Percentiles rank a stretch among this genome's conserved stretches.
These are phyloP conservation scores for Pseudozyma pruni DNA, from an alignment of 1,284 basidiomycete genomes.

Conservation along the genomic window DNA sequence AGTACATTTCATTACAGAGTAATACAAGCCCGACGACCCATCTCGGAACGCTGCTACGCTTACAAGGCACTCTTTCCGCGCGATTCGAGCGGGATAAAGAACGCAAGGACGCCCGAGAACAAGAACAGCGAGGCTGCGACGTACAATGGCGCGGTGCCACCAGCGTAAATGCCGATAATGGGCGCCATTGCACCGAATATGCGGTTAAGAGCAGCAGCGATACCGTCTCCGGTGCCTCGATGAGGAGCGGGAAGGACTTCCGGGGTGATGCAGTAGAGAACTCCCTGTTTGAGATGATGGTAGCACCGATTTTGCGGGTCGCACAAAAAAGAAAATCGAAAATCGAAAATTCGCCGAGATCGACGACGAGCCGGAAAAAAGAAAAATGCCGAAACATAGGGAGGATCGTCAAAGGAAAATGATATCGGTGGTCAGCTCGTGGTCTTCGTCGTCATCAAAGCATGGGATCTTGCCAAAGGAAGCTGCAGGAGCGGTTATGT, in stretches of 20 bases:
- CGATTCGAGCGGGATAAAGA: conserved; percentile 59
- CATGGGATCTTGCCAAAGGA: neutral
- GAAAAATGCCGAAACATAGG: neutral
- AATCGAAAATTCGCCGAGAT: neutral
- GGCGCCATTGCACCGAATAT: conserved; percentile 62
- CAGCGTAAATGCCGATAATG: conserved; percentile 62
- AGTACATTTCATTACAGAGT: too few relatives aligned
- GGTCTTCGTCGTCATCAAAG: too few relatives aligned
- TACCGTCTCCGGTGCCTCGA: conserved; percentile 65
- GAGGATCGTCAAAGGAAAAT: too few relatives aligned
- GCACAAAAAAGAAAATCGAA: neutral
- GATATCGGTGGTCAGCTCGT: too few relatives aligned
- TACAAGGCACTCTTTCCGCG: conserved; percentile 40
- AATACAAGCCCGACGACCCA: too few relatives aligned
- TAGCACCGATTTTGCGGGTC: neutral
- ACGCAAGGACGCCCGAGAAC: conserved; percentile 52
- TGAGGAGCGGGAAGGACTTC: conserved; percentile 64
- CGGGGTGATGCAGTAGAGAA: conserved; percentile 62
- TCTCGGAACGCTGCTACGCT: too few relatives aligned
- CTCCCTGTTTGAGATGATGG: neutral
- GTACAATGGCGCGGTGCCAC: conserved; percentile 52
- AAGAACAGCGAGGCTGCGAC: conserved; percentile 60
- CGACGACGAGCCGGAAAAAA: neutral
- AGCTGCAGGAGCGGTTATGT: neutral
- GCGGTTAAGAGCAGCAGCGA: conserved; percentile 62